These are phyloP conservation scores for Rhododendron vialii DNA, from an alignment of 148 eudicot species.

Conservation along the genomic window DNA sequence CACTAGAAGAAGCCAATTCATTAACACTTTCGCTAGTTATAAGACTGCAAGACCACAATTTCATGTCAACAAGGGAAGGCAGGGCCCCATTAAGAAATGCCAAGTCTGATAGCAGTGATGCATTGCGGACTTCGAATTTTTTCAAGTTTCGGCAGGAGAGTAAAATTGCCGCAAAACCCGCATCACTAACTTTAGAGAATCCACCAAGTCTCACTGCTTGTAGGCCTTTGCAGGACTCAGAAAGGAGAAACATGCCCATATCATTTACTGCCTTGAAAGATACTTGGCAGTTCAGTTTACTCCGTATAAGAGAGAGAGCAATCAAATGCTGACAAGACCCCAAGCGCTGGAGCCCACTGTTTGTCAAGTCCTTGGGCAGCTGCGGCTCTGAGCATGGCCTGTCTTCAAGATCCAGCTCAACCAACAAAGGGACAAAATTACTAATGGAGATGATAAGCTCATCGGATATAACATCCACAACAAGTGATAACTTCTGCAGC, in stretches of 20 bases:
- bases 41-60: slow-evolving; percentile 29
- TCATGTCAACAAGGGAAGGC: slow-evolving; percentile 35
- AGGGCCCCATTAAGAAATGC: slow-evolving; percentile 24
- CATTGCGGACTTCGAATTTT: slow-evolving; percentile 32
- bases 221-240: slow-evolving; percentile 34
- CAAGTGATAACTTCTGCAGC: slow-evolving; percentile 33
- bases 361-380: slow-evolving; percentile 30
- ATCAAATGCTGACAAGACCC: slow-evolving; percentile 26
- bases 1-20: slow-evolving; percentile 22
- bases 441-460: slow-evolving; percentile 27
- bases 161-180: slow-evolving; percentile 38
- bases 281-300: slow-evolving; percentile 15
- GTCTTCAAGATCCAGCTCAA: slow-evolving; percentile 52
- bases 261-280: slow-evolving; percentile 37
- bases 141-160: slow-evolving; percentile 32
- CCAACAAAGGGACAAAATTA: slow-evolving; percentile 32
- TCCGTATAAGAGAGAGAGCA: slow-evolving; percentile 36
- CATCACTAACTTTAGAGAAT: slow-evolving; percentile 46
- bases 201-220: slow-evolving; percentile 42
- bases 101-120: slow-evolving; percentile 36
- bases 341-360: slow-evolving; percentile 32
- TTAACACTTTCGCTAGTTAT: slow-evolving; percentile 38
- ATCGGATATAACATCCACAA: slow-evolving; percentile 36
- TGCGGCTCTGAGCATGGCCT: slow-evolving; percentile 23
- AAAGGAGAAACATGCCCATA: slow-evolving; percentile 44